Conservation (phyloP, 805 yeast genomes). For the Candida glaebosa region DNA sequence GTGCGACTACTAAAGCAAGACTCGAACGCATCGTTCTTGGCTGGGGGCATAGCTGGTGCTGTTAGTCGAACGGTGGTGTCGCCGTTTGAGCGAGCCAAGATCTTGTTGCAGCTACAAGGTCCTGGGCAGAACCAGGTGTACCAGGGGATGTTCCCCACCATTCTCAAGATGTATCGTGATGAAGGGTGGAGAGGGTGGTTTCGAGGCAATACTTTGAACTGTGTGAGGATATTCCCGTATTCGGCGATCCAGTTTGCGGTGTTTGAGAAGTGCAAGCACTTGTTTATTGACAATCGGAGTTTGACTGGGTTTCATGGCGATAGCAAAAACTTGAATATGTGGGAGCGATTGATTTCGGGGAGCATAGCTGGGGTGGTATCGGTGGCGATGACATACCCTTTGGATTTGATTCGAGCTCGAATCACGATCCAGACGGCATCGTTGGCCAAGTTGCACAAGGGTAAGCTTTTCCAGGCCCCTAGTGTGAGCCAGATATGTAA, state of each 20-base stretch:
- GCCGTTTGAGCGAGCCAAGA: slow-evolving; percentile 93
- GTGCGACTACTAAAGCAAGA: slow-evolving; percentile 33
- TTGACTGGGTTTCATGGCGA: slow-evolving; percentile 12
- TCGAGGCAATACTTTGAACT: slow-evolving; percentile 88
- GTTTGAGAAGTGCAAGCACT: slow-evolving; percentile 59
- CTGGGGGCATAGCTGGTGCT: slow-evolving; percentile 79
- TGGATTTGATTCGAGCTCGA: slow-evolving; percentile 88
- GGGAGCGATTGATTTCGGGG: slow-evolving; percentile 70
- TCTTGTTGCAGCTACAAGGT: slow-evolving; percentile 85
- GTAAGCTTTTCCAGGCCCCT: slow-evolving; percentile 56
- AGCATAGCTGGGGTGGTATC: slow-evolving; percentile 77
- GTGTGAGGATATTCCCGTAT: slow-evolving; percentile 88
- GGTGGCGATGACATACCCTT: slow-evolving; percentile 83
- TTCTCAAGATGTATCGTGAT: slow-evolving; percentile 74
- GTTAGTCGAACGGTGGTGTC: slow-evolving; percentile 87
- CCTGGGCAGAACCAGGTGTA: slow-evolving; percentile 46
- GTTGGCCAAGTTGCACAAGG: slow-evolving; percentile 44
- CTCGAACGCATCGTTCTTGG: slow-evolving; percentile 57
- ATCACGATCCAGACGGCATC: slow-evolving; percentile 84
- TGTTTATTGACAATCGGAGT: slow-evolving; percentile 20
- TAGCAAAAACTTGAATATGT: slow-evolving; percentile 35
- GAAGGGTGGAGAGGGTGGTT: slow-evolving; percentile 91
- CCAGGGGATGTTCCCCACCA: slow-evolving; percentile 72
- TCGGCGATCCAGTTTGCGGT: slow-evolving; percentile 92
- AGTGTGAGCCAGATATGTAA: slow-evolving; percentile 60